Evolutionary conservation across 129 eudicot genomes (phyloP).

Genomic region (Tagetes erecta): DNA sequence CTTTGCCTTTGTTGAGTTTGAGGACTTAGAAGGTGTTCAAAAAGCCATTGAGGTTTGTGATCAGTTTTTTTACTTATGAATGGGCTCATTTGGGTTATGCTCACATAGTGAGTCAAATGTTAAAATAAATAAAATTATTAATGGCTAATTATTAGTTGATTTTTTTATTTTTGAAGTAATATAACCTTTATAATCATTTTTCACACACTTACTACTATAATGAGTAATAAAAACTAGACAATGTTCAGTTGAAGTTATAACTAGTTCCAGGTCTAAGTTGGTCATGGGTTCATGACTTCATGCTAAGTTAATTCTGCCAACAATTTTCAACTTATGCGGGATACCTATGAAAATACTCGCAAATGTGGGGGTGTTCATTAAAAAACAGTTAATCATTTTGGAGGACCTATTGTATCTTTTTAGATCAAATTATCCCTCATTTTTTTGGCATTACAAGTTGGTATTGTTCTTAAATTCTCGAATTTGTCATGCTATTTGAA

Average conservation of each 20-base stretch:
- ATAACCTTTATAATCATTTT: not conserved
- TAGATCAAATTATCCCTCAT: not conserved
- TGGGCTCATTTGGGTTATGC: not conserved
- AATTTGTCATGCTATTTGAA: not conserved
- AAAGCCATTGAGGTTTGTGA: conserved; percentile 63
- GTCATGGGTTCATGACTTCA: not conserved
- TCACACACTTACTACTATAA: not conserved
- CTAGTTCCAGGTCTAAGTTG: not conserved
- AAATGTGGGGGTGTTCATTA: not conserved
- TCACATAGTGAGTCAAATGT: not conserved
- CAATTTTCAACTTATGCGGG: not conserved
- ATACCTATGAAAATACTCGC: not conserved
- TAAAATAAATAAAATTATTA: not conserved
- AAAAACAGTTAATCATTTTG: not conserved
- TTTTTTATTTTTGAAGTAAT: not conserved
- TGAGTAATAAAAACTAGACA: not conserved
- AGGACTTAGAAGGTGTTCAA: conserved; percentile 65
- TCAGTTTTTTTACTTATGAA: not conserved
- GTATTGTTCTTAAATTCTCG: not conserved
- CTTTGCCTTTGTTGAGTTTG: conserved; percentile 85
- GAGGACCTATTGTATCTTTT: not conserved
- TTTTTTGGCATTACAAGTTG: not conserved
- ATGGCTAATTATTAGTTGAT: not conserved
- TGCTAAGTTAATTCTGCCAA: not conserved
- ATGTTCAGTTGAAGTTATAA: not conserved